A percentile compares a stretch with the other conserved stretches of the same genome.
Evolutionary conservation across 352 stramenopile genomes (phyloP).

Genomic region (Phytophthora fragariae): DNA sequence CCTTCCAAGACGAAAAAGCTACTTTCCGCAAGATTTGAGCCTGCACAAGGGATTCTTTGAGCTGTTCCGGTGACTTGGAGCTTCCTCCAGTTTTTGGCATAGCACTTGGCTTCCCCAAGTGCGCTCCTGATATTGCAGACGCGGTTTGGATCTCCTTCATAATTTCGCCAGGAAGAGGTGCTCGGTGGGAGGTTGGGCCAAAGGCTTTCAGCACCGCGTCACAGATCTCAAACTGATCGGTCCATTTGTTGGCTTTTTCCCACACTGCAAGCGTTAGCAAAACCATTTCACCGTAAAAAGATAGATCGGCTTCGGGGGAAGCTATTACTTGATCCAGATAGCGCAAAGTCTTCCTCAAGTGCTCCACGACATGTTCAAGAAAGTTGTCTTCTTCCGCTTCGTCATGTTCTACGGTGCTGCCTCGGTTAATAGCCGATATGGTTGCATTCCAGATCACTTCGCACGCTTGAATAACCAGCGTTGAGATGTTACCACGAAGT

Average conservation of each 20-base stretch:
- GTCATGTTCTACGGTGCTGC: slow-evolving; percentile 23
- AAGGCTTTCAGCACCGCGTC: slow-evolving; percentile 38
- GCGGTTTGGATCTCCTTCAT: slow-evolving; percentile 65
- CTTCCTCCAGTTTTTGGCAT: slow-evolving; percentile 22
- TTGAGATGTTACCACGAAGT: slow-evolving; percentile 14
- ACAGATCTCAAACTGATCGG: slow-evolving; percentile 45
- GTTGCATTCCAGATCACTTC: slow-evolving; percentile 86
- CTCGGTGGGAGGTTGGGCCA: slow-evolving; percentile 21
- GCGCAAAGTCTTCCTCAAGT: slow-evolving; percentile 33
- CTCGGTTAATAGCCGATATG: slow-evolving; percentile 42
- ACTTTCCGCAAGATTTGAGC: slow-evolving; percentile 75
- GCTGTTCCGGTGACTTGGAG: slow-evolving; percentile 44
- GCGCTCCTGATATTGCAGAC: slow-evolving; percentile 63
- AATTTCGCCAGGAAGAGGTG: slow-evolving; percentile 27
- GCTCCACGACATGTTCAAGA: slow-evolving; percentile 30
- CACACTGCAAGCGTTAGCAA: slow-evolving; percentile 62
- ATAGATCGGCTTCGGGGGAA: slow-evolving; percentile 5
- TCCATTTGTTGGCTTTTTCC: slow-evolving; percentile 61
- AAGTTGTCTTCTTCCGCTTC: slow-evolving; percentile 27
- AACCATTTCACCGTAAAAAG: slow-evolving; percentile 64
- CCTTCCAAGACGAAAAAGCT: slow-evolving; percentile 65
- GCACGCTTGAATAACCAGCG: slow-evolving; percentile 55
- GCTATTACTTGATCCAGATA: slow-evolving; percentile 35
- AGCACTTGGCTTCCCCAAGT: slow-evolving; percentile 52
- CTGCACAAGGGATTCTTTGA: slow-evolving; percentile 55